Conservation (phyloP, 2,329 filamentous ascomycete genomes). For the Colletotrichum caudatum region DNA sequence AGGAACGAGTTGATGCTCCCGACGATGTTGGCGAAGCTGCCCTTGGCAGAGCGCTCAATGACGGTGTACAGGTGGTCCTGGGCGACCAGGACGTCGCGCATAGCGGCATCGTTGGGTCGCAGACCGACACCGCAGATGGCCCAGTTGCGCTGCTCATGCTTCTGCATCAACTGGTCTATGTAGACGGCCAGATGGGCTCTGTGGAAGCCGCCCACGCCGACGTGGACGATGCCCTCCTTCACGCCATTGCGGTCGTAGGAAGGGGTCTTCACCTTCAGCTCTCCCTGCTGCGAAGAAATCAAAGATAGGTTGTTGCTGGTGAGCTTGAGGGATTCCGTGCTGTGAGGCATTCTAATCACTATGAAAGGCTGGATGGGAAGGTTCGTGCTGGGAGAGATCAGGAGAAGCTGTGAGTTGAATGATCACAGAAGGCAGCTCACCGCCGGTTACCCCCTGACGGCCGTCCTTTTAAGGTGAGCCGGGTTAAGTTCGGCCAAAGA, state of each 20-base stretch:
- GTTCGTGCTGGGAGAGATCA: neutral
- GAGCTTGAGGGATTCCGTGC: slow-evolving; percentile 40
- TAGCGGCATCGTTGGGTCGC: slow-evolving; percentile 61
- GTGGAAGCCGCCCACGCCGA: slow-evolving; percentile 68
- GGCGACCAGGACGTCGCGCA: slow-evolving; percentile 61
- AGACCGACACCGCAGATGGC: slow-evolving; percentile 66
- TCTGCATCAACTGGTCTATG: slow-evolving; percentile 60
- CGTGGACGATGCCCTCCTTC: slow-evolving; percentile 67
- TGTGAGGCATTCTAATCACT: slow-evolving; percentile 40
- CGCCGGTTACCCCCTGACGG: slow-evolving; percentile 33
- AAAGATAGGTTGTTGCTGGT: slow-evolving; percentile 33
- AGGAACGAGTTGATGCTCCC: slow-evolving; percentile 66
- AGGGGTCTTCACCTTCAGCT: slow-evolving; percentile 48
- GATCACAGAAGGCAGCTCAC: slow-evolving; percentile 20
- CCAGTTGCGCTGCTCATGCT: slow-evolving; percentile 59
- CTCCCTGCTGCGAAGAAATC: slow-evolving; percentile 35
- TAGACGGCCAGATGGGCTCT: slow-evolving; percentile 66
- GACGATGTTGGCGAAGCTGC: slow-evolving; percentile 60
- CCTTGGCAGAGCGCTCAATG: slow-evolving; percentile 65
- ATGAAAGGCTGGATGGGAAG: neutral
- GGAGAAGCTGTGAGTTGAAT: slow-evolving; percentile 17
- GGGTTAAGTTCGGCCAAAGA: slow-evolving; percentile 31
- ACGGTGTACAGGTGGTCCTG: slow-evolving; percentile 67
- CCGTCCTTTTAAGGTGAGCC: slow-evolving; percentile 14
- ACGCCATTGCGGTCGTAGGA: slow-evolving; percentile 59